Evolutionary conservation across 1,139 yeast species (phyloP).

Genomic region (Suhomyces chickasaworum): DNA sequence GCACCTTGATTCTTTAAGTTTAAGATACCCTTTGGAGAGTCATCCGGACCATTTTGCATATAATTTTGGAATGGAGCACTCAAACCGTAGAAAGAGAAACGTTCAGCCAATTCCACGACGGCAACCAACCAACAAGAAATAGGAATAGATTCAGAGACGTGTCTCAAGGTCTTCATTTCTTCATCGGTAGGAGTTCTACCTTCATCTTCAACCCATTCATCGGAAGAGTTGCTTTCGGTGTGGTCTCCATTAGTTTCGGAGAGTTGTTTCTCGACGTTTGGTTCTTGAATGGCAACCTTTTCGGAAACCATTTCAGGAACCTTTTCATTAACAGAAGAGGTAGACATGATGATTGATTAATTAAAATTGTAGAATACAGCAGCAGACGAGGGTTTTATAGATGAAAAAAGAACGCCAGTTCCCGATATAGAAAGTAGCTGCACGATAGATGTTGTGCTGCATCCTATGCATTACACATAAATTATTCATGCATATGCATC

Average conservation of each 20-base stretch:
- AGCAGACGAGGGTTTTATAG: neutral
- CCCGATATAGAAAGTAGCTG: neutral
- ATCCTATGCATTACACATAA: neutral
- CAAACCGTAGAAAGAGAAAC: constrained; percentile 83
- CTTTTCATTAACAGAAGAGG: constrained; percentile 1
- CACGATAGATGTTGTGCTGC: constrained; percentile 1
- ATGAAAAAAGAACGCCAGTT: neutral
- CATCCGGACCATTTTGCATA: constrained; percentile 57
- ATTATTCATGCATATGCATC: neutral
- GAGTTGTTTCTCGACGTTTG: constrained; percentile 8
- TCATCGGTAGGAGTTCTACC: constrained; percentile 39
- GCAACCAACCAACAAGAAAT: constrained; percentile 70
- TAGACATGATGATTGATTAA: neutral
- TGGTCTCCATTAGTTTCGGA: constrained; percentile 3
- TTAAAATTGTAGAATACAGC: neutral
- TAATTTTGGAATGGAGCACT: constrained; percentile 78
- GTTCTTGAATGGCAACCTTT: constrained; percentile 1
- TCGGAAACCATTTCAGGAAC: constrained; percentile 1
- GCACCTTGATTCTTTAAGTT: constrained; percentile 66
- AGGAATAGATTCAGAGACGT: constrained; percentile 45
- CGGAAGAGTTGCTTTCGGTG: constrained; percentile 6
- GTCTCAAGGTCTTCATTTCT: constrained; percentile 44
- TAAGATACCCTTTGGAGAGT: constrained; percentile 61
- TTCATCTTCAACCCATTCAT: constrained; percentile 18
- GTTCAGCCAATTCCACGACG: constrained; percentile 76